phyloP scores from a whole-genome alignment of 2,329 filamentous ascomycete species.

The Aspergillus phoenicis region DNA sequence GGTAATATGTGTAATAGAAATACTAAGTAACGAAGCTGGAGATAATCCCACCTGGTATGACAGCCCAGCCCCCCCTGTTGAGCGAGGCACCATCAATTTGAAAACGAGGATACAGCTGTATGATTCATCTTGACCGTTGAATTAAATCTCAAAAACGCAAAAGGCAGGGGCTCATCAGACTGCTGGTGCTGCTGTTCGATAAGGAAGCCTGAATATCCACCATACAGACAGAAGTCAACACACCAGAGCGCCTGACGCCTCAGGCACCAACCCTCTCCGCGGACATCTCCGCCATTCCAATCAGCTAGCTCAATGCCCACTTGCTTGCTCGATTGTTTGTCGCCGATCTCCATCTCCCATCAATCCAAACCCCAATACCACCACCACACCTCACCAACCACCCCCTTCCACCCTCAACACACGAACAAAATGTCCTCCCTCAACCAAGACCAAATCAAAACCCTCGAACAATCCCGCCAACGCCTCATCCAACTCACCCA shows the following conservation, averaged over 20 bases:
- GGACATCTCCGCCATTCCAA: not conserved
- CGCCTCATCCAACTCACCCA: slow-evolving; percentile 69
- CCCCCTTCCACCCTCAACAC: not conserved
- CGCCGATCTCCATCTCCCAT: not conserved
- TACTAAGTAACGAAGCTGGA: too few species aligned
- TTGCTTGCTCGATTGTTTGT: not conserved
- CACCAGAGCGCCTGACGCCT: not conserved
- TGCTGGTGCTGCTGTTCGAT: too few species aligned
- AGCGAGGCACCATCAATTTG: too few species aligned
- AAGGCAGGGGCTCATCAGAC: too few species aligned
- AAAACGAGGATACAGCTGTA: too few species aligned
- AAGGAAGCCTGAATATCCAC: not conserved
- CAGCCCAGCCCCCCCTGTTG: too few species aligned
- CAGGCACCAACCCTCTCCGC: not conserved
- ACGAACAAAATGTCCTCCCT: slow-evolving; percentile 39
- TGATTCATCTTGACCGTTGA: too few species aligned
- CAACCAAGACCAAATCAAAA: slow-evolving; percentile 54
- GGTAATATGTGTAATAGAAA: too few species aligned
- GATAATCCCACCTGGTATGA: too few species aligned
- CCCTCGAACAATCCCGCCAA: slow-evolving; percentile 70
- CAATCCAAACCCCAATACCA: not conserved
- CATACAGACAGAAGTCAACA: too few species aligned
- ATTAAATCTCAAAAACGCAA: too few species aligned
- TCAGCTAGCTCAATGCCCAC: not conserved
- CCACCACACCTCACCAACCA: not conserved